Base-by-base conservation (phyloP, 768 basidiomycete genomes). In the Pleurotus citrinopileatus region DNA sequence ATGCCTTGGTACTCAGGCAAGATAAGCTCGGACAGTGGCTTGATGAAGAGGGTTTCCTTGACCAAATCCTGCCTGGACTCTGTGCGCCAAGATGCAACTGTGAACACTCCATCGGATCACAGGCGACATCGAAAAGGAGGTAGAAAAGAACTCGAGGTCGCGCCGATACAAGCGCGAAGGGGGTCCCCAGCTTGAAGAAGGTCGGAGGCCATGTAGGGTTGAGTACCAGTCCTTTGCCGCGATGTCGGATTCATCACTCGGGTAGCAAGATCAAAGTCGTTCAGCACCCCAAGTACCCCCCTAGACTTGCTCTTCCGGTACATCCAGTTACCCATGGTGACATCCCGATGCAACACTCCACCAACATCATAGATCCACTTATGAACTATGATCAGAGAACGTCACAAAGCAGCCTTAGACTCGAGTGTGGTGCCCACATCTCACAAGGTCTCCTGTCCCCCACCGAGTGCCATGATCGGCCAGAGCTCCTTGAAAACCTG, bases 191-290 rank as follows among this genome's bases (percentile, higher is more conserved):
- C 10, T n/a, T 3, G 3, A 10, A 51, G 29, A 15, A 51, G 48
- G 19, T 51, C 48, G n/a, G 25, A 19, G 19, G 48, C 48, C 34
- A 51, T 22, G 29, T 37, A 51, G 10, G 34, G 29, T 17, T 34
- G 34, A 15, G 48, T 51, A 12, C 48, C 48, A 15, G 48, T 51
- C 15, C 48, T 17, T 25, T 51, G 48, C 32, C 12, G 12, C 4
- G 48, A 51, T 10, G 23, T n/a, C 29, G 32, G 10, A 17, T 34
- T 9, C 37, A n/a, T 15, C 7, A 7, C n/a, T 9, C 29, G 3
- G 48, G 19, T n/a, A n/a, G 48, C 48, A 19, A 51, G 32, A 23
- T 51, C 48, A 37, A 51, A 51, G 48, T 51, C 48, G 20, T 51
- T 51, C 34, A 51, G 34, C 7, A 51, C 48, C 1, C 48, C 48